Evolutionary conservation across 768 basidiomycete genomes (phyloP).

Genomic region (Piloderma croceum): DNA sequence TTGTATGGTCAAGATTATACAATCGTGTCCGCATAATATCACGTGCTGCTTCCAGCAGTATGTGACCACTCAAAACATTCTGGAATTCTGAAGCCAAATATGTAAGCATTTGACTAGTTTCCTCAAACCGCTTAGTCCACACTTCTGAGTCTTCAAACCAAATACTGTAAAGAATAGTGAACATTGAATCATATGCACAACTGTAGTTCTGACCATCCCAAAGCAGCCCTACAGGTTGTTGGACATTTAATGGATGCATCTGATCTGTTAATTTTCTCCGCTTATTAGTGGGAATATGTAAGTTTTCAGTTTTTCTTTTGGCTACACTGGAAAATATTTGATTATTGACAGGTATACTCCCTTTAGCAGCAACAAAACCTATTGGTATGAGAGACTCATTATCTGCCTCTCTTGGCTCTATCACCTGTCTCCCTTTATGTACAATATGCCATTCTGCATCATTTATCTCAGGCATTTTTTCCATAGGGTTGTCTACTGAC

Average conservation of each 20-base stretch:
- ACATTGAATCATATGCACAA: slow-evolving; percentile 22
- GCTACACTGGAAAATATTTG: too few species aligned
- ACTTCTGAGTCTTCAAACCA: slow-evolving; percentile 9
- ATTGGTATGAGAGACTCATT: too few species aligned
- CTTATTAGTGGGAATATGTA: background rate
- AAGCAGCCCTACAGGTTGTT: slow-evolving; percentile 5
- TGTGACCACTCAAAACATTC: background rate
- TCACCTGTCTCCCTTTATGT: background rate
- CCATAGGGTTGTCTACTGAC: background rate
- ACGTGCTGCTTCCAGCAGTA: background rate
- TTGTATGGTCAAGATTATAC: background rate
- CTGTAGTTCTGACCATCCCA: slow-evolving; percentile 19
- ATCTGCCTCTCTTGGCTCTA: background rate
- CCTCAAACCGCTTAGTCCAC: slow-evolving; percentile 5
- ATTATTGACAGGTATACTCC: too few species aligned
- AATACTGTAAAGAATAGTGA: slow-evolving; percentile 17
- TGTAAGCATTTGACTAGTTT: background rate
- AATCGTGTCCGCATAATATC: background rate
- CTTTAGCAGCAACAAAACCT: too few species aligned
- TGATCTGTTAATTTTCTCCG: background rate
- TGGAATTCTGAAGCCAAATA: background rate
- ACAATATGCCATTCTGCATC: background rate
- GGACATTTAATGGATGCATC: background rate
- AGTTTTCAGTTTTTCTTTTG: too few species aligned
- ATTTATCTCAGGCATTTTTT: background rate